Evolutionary conservation across 805 yeast genomes (phyloP), one percentile per base, ranked within the genome.

Genomic region (Ogataea corticis): DNA sequence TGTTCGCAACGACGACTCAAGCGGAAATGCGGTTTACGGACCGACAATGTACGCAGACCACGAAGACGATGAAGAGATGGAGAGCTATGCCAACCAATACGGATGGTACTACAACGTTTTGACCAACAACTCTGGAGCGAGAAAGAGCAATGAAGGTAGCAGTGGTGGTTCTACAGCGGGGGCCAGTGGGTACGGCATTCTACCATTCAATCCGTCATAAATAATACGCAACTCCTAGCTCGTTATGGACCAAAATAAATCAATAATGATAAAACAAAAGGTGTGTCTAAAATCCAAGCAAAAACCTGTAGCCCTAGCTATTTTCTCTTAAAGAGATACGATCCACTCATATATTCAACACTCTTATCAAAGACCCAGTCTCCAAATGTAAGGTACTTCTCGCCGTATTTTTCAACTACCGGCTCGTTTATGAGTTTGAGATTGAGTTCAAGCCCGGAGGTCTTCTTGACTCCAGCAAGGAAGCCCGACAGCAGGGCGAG

Each of bases 351-450:
- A 52, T 80, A 72, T 3, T 86, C 84, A 10, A 85, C 83, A 16
- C 85, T 71, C 44, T 79, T 76, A 59, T 90, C 96, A 53, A 84
- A 82, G 2, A 85, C 68, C 65, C 82, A 80, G 59, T 94, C 99
- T n/a, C 99, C 99, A 23, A 83, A 61, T 42, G 81, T 85, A 51
- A 94, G 73, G 62, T 91, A 94, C 60, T 80, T 83, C 29, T 69
- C 68, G 4, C 83, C 70, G 55, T 81, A 82, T 31, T 70, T 68
- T 52, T 73, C 74, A 4, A 77, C 65, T 7, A 77, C 76, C 15
- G 69, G 66, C 44, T 73, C 71, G 15, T 71, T 70, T n/a, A 82
- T 57, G 1, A 65, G 37, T 11, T 77, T 78, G 11, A 78, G 52
- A 56, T 84, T 77, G 29, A 83, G 82, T 1, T 80, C 75, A 21